Percentiles rank a stretch among this genome's conserved stretches.
phyloP scores from a whole-genome alignment of 1,284 basidiomycete species.

The Cryptococcus neoformans region DNA sequence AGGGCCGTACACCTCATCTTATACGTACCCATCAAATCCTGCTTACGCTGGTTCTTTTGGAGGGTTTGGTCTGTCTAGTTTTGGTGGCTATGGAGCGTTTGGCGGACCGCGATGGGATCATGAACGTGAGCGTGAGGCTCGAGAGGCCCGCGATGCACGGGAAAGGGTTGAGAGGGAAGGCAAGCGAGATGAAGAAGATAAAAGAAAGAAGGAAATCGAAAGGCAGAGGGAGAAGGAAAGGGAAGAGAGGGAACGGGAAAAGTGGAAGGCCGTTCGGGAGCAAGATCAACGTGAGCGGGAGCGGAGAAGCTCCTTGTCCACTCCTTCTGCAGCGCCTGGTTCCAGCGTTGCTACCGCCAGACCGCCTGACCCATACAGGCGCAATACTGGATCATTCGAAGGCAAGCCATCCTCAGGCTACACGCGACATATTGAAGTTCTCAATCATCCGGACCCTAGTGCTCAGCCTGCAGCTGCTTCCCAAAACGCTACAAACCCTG shows the following conservation, averaged over 20 bases:
- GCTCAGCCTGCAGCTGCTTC: not conserved
- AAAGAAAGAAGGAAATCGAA: constrained; percentile 4
- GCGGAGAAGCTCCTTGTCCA: not conserved
- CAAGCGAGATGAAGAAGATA: constrained; percentile 3
- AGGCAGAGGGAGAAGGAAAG: constrained; percentile 7
- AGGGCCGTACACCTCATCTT: constrained; percentile 6
- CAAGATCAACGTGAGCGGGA: constrained; percentile 5
- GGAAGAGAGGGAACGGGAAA: constrained; percentile 11
- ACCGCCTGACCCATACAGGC: constrained; percentile 16
- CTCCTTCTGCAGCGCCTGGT: not conserved
- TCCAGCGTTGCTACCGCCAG: not conserved
- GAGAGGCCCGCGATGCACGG: constrained; percentile 2
- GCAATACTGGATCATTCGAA: constrained; percentile 3
- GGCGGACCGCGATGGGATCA: constrained; percentile 14
- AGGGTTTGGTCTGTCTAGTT: constrained; percentile 14
- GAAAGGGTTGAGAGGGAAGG: constrained; percentile 4
- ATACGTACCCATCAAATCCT: not conserved
- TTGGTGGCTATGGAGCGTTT: constrained; percentile 16
- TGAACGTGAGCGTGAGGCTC: constrained; percentile 12
- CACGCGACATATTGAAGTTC: constrained; percentile 32
- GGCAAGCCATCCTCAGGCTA: constrained; percentile 11
- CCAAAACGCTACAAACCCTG: not conserved
- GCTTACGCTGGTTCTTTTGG: constrained; percentile 10
- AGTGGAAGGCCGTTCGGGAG: constrained; percentile 7
- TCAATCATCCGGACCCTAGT: constrained; percentile 26